Evolutionary conservation across 495 filamentous ascomycete species (phyloP).

Genomic region (Xylaria intraflava): DNA sequence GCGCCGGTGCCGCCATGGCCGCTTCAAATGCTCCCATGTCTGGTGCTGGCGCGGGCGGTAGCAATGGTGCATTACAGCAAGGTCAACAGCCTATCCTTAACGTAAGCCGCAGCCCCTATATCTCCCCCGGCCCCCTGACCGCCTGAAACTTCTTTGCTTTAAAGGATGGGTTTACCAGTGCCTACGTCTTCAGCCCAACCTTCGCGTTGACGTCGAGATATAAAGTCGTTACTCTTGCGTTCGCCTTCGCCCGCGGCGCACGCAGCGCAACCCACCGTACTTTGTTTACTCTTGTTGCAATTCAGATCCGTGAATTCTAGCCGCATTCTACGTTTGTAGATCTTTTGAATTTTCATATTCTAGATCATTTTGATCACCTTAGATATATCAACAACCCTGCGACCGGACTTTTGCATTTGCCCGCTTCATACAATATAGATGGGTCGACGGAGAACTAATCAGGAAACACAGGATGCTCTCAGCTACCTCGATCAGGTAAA

Average conservation of each 20-base stretch:
- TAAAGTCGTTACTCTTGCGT: too few relatives aligned
- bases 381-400: background rate
- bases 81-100: constrained; percentile 96
- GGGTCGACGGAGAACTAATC: constrained; percentile 14
- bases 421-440: background rate
- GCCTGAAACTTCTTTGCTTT: background rate
- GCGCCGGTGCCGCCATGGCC: constrained; percentile 16
- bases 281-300: too few relatives aligned
- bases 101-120: constrained; percentile 37
- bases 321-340: too few relatives aligned
- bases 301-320: too few relatives aligned
- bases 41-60: constrained; percentile 25
- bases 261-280: too few relatives aligned
- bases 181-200: background rate
- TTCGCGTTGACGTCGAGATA: background rate
- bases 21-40: constrained; percentile 24
- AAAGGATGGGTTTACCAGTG: background rate
- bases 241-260: too few relatives aligned
- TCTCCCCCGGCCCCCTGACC: background rate
- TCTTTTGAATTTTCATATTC: too few relatives aligned
- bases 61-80: constrained; percentile 48
- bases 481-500: constrained; percentile 99
- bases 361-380: too few relatives aligned
- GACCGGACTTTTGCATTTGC: background rate
- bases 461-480: constrained; percentile 66